Percentiles rank a stretch among this genome's conserved stretches.
These are phyloP conservation scores for Pelargonium australe DNA, from an alignment of 441 rosid genomes.

Conservation along the genomic window DNA sequence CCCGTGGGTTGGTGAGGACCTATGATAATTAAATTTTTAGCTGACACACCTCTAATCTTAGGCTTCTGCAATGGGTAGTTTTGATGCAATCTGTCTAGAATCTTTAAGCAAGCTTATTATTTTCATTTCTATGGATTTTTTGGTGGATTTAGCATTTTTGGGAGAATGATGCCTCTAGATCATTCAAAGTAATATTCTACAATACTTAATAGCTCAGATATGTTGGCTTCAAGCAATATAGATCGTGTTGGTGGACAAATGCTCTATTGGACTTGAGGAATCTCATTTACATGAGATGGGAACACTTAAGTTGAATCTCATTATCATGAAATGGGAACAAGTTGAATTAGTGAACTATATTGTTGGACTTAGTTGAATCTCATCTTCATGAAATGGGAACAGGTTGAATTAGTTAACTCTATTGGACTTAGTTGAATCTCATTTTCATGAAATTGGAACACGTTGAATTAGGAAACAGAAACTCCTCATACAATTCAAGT, in stretches of 20 bases:
- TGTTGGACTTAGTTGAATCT: not conserved
- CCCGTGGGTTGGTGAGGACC: not conserved
- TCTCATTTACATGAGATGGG: not conserved
- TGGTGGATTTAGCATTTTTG: not conserved
- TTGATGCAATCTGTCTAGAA: not conserved
- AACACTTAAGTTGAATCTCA: not conserved
- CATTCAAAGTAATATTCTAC: not conserved
- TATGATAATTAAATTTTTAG: not conserved
- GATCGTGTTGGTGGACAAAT: not conserved
- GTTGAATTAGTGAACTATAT: not conserved
- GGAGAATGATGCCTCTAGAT: not conserved
- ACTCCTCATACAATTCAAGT: not conserved
- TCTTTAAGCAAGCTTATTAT: not conserved
- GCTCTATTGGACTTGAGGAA: not conserved
- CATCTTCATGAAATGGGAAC: not conserved
- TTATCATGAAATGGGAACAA: not conserved
- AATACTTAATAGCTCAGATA: not conserved
- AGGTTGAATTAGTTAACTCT: not conserved
- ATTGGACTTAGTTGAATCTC: not conserved
- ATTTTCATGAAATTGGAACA: not conserved
- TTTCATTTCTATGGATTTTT: not conserved
- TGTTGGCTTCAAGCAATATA: not conserved
- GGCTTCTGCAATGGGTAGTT: not conserved
- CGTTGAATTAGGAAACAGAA: not conserved
- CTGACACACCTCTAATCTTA: slow-evolving; percentile 17